Conservation (phyloP, 2,329 filamentous ascomycete species). For the Catunica adiposa region DNA sequence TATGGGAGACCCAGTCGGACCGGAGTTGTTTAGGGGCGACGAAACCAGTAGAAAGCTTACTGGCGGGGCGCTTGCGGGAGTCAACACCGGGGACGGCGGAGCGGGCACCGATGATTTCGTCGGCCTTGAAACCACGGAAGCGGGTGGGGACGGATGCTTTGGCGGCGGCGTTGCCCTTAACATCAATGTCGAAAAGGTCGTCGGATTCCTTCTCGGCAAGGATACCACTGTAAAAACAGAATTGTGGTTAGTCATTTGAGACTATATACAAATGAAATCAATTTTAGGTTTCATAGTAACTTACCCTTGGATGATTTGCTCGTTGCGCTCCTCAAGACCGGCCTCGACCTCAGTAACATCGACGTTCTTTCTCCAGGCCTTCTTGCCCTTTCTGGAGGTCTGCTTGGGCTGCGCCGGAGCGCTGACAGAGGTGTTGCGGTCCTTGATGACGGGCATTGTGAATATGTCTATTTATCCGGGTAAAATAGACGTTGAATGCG, state of each 20-base stretch:
- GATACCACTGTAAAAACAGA: constrained; percentile 46
- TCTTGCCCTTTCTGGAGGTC: constrained; percentile 90
- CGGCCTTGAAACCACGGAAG: constrained; percentile 67
- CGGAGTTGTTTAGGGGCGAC: constrained; percentile 59
- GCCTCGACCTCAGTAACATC: constrained; percentile 73
- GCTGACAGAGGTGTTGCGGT: constrained; percentile 31
- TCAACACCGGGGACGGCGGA: constrained; percentile 69
- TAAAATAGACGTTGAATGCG: background rate
- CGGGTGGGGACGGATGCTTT: constrained; percentile 47
- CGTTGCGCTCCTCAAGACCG: constrained; percentile 68
- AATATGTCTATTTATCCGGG: background rate
- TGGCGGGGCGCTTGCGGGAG: constrained; percentile 56
- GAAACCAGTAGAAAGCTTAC: constrained; percentile 56
- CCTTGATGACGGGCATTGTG: constrained; percentile 37
- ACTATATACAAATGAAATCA: background rate
- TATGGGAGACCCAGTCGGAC: constrained; percentile 65
- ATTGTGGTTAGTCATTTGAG: constrained; percentile 8
- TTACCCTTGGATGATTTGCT: constrained; percentile 82
- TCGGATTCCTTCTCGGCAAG: constrained; percentile 67
- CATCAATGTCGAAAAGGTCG: constrained; percentile 74
- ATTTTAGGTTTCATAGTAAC: constrained; percentile 14
- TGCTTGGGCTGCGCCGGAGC: constrained; percentile 73
- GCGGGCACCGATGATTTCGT: constrained; percentile 77
- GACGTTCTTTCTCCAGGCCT: constrained; percentile 97
- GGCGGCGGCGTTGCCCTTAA: constrained; percentile 50